These are phyloP conservation scores for Trypanosomatidae sp. DNA, from an alignment of 208 protist species.

Conservation along the genomic window DNA sequence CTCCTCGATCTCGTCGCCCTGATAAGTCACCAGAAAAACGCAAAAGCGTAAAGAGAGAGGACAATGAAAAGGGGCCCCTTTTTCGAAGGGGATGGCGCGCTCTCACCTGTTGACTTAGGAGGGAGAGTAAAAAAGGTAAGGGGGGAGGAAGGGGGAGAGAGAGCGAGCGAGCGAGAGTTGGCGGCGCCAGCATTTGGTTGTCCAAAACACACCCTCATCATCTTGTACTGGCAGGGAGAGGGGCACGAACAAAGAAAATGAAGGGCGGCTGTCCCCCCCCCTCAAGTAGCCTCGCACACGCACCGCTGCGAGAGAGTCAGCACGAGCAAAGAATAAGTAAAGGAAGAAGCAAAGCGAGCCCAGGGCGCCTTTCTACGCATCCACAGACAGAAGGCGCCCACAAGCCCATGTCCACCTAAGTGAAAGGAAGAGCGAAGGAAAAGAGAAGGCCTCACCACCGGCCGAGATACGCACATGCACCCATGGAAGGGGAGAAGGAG, in stretches of 20 bases:
- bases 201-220: neutral
- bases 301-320: neutral
- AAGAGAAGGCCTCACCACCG: neutral
- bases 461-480: neutral
- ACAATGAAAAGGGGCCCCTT: neutral
- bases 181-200: neutral
- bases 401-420: neutral
- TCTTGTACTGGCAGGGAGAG: neutral
- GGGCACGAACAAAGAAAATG: neutral
- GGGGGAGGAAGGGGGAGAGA: neutral
- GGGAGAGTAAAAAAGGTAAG: neutral
- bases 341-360: constrained; percentile 1
- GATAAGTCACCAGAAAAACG: neutral
- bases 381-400: neutral
- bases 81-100: neutral
- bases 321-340: neutral
- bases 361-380: neutral
- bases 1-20: neutral
- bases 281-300: neutral
- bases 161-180: neutral
- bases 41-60: neutral
- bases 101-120: neutral
- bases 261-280: neutral
- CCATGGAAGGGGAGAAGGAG: neutral
- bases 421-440: neutral